These are phyloP conservation scores for Bruguiera sexangula DNA, from an alignment of 345 rosid species.

Conservation along the genomic window DNA sequence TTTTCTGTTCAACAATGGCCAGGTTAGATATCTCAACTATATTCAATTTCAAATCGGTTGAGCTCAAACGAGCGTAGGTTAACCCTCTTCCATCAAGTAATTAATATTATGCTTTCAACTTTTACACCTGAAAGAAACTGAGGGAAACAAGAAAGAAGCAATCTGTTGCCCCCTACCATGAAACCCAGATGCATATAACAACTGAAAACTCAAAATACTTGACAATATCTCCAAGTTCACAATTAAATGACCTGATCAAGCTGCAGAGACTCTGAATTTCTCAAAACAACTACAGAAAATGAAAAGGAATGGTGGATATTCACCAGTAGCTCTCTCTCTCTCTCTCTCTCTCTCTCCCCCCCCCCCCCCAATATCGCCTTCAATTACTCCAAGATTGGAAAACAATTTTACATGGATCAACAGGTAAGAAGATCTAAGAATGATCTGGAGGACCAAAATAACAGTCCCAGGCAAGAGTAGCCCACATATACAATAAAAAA, in stretches of 20 bases:
- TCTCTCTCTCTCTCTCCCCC: background rate
- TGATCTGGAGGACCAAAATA: conserved; percentile 21
- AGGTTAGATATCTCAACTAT: conserved; percentile 5
- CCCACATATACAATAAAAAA: conserved; percentile 14
- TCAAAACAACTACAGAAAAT: conserved; percentile 7
- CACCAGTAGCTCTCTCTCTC: conserved; percentile 2
- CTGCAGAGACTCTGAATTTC: conserved; percentile 19
- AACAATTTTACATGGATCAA: conserved; percentile 25
- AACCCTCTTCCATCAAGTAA: background rate
- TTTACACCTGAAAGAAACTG: background rate
- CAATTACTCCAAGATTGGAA: conserved; percentile 22
- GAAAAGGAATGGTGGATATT: conserved; percentile 11
- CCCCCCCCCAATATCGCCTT: conserved; percentile 1
- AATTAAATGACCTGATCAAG: conserved; percentile 2
- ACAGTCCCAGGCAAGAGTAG: conserved; percentile 15
- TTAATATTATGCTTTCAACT: background rate
- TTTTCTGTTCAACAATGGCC: too few relatives aligned
- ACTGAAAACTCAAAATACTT: conserved; percentile 12
- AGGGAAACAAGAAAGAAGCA: too few relatives aligned
- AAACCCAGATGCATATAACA: conserved; percentile 21
- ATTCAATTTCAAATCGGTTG: background rate
- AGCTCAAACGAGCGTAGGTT: too few relatives aligned
- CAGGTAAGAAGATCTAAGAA: conserved; percentile 36
- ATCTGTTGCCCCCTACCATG: conserved; percentile 9
- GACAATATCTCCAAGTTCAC: conserved; percentile 8